Percentiles rank a stretch among this genome's conserved stretches.
These are phyloP conservation scores for Saturnispora kantuleensis DNA, from an alignment of 805 yeast genomes.

Conservation along the genomic window DNA sequence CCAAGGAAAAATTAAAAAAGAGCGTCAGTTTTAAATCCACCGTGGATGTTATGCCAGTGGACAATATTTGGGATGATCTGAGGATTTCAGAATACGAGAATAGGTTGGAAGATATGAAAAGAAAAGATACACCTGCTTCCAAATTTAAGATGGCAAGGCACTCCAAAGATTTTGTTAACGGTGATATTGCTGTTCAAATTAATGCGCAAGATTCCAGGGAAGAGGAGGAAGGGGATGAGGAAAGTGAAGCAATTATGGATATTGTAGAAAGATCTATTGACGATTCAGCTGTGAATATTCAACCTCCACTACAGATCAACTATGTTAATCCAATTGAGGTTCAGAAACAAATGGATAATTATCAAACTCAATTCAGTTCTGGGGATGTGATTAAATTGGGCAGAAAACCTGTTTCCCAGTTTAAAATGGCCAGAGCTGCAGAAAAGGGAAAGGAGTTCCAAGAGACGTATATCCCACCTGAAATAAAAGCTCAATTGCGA, in stretches of 20 bases:
- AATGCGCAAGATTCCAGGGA: not conserved
- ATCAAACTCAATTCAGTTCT: not conserved
- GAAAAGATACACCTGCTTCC: constrained; percentile 7
- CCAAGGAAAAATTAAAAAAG: constrained; percentile 25
- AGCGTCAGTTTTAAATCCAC: constrained; percentile 45
- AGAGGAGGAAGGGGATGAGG: constrained; percentile 2
- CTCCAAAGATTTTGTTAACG: not conserved
- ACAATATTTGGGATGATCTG: constrained; percentile 42
- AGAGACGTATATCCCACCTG: constrained; percentile 8
- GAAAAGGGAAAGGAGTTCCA: constrained; percentile 13
- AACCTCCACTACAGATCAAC: not conserved
- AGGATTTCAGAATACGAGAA: constrained; percentile 21
- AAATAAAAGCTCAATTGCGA: constrained; percentile 7
- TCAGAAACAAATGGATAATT: constrained; percentile 1
- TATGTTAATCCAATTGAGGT: not conserved
- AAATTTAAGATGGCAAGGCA: constrained; percentile 15
- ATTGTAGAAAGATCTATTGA: constrained; percentile 9
- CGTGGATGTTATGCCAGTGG: constrained; percentile 51
- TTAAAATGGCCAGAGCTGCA: constrained; percentile 11
- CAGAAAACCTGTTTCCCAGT: constrained; percentile 9
- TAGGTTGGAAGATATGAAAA: constrained; percentile 4
- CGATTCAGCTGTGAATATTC: not conserved
- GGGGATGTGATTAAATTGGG: constrained; percentile 10
- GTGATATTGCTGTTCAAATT: not conserved
- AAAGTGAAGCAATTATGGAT: constrained; percentile 14